Conservation (phyloP, 306 rosid genomes). For the Gillenia trifoliata region DNA sequence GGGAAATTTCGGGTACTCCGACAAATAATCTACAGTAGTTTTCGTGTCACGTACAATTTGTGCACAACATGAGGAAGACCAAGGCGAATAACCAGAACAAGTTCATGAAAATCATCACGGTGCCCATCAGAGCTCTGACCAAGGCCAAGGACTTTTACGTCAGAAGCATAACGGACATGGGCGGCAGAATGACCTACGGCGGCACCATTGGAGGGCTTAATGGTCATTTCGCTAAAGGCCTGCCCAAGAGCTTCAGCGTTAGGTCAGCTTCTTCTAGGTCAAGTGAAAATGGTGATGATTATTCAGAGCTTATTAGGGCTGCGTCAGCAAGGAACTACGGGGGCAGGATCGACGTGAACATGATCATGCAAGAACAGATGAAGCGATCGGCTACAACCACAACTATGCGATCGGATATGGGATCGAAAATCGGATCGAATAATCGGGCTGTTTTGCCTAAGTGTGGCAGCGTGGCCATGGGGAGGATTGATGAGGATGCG, state of each 20-base stretch:
- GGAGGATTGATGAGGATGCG: conserved; percentile 59
- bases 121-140: conserved; percentile 48
- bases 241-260: conserved; percentile 60
- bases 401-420: background rate
- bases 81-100: conserved; percentile 31
- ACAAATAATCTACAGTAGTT: background rate
- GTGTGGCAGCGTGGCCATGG: conserved; percentile 65
- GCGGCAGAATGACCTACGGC: conserved; percentile 23
- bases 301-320: conserved; percentile 60
- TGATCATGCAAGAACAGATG: conserved; percentile 35
- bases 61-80: conserved; percentile 26
- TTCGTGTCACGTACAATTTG: background rate
- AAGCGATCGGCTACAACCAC: conserved; percentile 1
- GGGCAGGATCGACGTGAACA: conserved; percentile 46
- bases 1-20: background rate
- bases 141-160: conserved; percentile 66
- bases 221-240: background rate
- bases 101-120: conserved; percentile 47
- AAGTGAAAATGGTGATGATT: conserved; percentile 42
- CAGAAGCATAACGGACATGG: conserved; percentile 47
- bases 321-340: conserved; percentile 60
- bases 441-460: conserved; percentile 47
- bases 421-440: background rate
- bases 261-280: conserved; percentile 38
- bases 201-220: conserved; percentile 21